These are phyloP conservation scores for Fusarium dlaminii DNA, from an alignment of 2,329 filamentous ascomycete genomes.

Conservation along the genomic window DNA sequence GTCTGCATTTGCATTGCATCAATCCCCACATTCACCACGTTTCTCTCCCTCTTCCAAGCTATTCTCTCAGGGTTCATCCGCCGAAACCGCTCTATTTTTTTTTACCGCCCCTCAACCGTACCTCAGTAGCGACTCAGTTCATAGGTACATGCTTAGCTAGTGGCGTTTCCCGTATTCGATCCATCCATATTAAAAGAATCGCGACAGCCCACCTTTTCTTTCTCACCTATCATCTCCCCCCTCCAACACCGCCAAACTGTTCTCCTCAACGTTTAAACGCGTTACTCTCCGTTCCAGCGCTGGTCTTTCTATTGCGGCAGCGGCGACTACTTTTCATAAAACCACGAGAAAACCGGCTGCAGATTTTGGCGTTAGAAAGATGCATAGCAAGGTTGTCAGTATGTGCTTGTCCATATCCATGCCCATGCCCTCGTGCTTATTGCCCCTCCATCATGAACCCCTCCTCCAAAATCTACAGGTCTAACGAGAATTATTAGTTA, in stretches of 20 bases:
- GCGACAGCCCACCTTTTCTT: conserved; percentile 23
- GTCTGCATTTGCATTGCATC: conserved; percentile 17
- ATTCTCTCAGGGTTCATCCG: conserved; percentile 14
- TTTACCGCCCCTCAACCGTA: conserved; percentile 19
- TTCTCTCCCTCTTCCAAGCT: not conserved
- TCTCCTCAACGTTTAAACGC: conserved; percentile 84
- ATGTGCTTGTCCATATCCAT: conserved; percentile 52
- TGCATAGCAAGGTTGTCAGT: conserved; percentile 95
- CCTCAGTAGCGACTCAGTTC: not conserved
- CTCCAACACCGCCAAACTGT: conserved; percentile 78
- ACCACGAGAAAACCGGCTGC: conserved; percentile 50
- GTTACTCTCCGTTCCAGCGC: conserved; percentile 76
- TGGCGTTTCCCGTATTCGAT: conserved; percentile 5
- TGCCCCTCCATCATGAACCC: conserved; percentile 21
- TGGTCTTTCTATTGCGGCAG: conserved; percentile 77
- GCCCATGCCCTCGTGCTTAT: not conserved
- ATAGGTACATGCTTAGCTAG: not conserved
- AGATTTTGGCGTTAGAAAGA: conserved; percentile 64
- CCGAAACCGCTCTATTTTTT: conserved; percentile 30
- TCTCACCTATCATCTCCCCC: not conserved
- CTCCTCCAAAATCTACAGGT: not conserved
- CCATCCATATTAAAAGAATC: conserved; percentile 19
- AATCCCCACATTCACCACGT: conserved; percentile 9
- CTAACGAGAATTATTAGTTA: conserved; percentile 58
- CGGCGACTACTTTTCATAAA: conserved; percentile 69